Base-by-base conservation (phyloP, 345 rosid genomes). In the Nephelium lappaceum region DNA sequence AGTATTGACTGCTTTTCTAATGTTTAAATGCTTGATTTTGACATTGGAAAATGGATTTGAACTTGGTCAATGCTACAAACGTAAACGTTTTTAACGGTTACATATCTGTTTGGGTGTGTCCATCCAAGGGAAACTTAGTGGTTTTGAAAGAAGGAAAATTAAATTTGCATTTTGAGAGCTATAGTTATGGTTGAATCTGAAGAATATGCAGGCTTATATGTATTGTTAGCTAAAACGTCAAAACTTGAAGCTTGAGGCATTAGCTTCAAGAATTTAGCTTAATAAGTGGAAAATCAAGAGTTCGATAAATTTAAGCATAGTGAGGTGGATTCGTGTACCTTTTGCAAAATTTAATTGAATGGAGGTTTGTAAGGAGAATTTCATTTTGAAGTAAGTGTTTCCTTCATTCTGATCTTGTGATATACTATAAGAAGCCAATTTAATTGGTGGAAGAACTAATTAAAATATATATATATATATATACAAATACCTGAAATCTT, bases 1-100 rank as follows among this genome's bases (percentile, higher is more conserved):
- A 88, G 82, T 12, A 61, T 6, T 43, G 79, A 53, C 36, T 72
- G 77, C 80, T 83, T 87, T 80, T 83, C 97, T 67, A 93, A 93
- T 97, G 98, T 88, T 92, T 47, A 79, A 63, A 66, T 60, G 89
- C n/a, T n/a, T n/a, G n/a, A n/a, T n/a, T n/a, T n/a, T n/a, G n/a
- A n/a, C n/a, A n/a, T n/a, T n/a, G n/a, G n/a, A n/a, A n/a, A n/a
- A n/a, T n/a, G n/a, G n/a, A n/a, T n/a, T n/a, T n/a, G n/a, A n/a
- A n/a, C n/a, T 25, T 84, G 82, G 58, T 89, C 98, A 47, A 87
- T 93, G 95, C 81, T 78, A 57, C 88, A 74, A 81, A 84, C 97
- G 98, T 93, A 73, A 45, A 0, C 39, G n/a, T 14, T 55, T 72
- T 78, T 62, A 24, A 5, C 38, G 21, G 11, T 7, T 24, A n/a